Evolutionary conservation across 345 rosid species (phyloP).

Genomic region (Aethionema arabicum): DNA sequence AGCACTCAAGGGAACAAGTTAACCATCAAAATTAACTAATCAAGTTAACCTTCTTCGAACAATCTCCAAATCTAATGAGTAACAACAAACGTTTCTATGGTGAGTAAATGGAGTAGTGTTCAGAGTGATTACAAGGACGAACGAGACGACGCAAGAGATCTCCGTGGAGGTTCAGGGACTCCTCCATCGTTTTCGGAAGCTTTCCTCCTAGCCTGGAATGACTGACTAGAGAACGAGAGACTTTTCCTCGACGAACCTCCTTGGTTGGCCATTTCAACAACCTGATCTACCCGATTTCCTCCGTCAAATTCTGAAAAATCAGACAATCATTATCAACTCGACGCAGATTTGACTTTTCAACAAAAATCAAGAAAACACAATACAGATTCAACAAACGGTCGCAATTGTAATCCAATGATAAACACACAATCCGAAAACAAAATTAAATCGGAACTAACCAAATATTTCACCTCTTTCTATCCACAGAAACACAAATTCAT

Average conservation of each 20-base stretch:
- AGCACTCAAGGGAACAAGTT: no score
- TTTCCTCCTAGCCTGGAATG: conserved; percentile 55
- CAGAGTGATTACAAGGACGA: conserved; percentile 49
- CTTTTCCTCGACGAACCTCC: conserved; percentile 71
- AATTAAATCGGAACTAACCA: background rate
- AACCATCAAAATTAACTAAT: no score
- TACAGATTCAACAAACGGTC: background rate
- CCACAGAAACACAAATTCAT: conserved; percentile 5
- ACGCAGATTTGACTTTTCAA: conserved; percentile 8
- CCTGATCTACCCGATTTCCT: background rate
- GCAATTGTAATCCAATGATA: background rate
- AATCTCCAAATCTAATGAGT: background rate
- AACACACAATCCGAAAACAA: background rate
- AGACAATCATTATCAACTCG: conserved; percentile 12
- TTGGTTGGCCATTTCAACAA: conserved; percentile 59
- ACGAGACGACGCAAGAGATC: conserved; percentile 62
- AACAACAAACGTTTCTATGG: background rate
- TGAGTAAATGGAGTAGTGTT: background rate
- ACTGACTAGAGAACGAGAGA: conserved; percentile 45
- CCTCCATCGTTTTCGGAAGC: conserved; percentile 44
- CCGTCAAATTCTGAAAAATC: conserved; percentile 22
- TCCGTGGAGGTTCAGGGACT: conserved; percentile 49
- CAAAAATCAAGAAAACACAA: background rate
- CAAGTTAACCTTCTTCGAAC: background rate
- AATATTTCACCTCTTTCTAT: background rate